phyloP scores from a whole-genome alignment of 305 asterid species.

The Fraxinus angustifolia region DNA sequence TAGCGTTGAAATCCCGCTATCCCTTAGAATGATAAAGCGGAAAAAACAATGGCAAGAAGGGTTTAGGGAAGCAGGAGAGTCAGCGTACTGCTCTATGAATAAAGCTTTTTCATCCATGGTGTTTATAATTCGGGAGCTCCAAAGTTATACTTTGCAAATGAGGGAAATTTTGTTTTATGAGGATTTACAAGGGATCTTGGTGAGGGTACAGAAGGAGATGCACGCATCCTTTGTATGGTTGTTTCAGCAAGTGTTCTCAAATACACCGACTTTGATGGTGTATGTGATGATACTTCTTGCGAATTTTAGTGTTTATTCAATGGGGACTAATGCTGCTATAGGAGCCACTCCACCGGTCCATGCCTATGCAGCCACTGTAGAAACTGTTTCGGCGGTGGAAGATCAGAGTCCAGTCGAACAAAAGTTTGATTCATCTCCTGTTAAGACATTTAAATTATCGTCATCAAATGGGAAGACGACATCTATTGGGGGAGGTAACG shows the following conservation, averaged over 20 bases:
- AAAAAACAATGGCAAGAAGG: constrained; percentile 79
- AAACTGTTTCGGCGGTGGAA: constrained; percentile 42
- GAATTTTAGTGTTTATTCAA: constrained; percentile 73
- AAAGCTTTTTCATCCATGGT: constrained; percentile 93
- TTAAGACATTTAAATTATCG: constrained; percentile 41
- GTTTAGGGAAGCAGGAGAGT: constrained; percentile 54
- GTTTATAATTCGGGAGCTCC: constrained; percentile 84
- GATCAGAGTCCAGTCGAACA: constrained; percentile 29
- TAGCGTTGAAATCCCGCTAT: constrained; percentile 67
- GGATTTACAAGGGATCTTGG: constrained; percentile 72
- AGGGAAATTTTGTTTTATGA: constrained; percentile 63
- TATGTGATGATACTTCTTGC: constrained; percentile 89
- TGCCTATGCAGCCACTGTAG: constrained; percentile 26
- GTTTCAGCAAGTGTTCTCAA: constrained; percentile 89
- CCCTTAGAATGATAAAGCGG: constrained; percentile 68
- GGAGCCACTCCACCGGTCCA: constrained; percentile 43
- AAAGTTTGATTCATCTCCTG: constrained; percentile 48
- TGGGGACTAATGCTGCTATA: constrained; percentile 53
- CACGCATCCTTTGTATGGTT: constrained; percentile 91
- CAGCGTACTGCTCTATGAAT: constrained; percentile 71
- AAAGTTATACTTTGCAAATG: constrained; percentile 70
- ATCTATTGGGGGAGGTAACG: constrained; percentile 55
- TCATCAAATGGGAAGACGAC: constrained; percentile 56
- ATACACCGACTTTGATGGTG: constrained; percentile 87
- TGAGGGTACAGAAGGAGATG: constrained; percentile 77